These are phyloP conservation scores for Cyphellophora attinorum DNA, from an alignment of 2,329 filamentous ascomycete genomes.

Conservation along the genomic window DNA sequence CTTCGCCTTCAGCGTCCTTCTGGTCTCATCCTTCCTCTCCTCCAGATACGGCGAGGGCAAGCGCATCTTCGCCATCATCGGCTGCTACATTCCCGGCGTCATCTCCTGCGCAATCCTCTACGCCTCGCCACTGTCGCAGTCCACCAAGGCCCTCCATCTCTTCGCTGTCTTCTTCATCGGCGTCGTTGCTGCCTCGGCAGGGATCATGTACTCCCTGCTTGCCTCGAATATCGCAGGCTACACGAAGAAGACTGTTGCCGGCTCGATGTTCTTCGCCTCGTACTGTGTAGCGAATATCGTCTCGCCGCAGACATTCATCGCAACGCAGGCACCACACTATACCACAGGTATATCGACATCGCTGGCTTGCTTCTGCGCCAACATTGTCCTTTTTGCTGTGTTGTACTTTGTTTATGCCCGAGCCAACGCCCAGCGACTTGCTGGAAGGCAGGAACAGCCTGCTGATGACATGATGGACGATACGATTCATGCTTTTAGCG, in stretches of 20 bases:
- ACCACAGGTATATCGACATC: too few species aligned
- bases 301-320: too few species aligned
- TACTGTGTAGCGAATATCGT: too few species aligned
- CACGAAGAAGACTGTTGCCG: constrained; percentile 11
- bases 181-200: neutral
- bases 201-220: neutral
- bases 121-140: neutral
- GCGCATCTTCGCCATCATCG: constrained; percentile 1
- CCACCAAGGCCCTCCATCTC: neutral
- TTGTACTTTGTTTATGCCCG: too few species aligned
- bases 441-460: too few species aligned
- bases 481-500: too few species aligned
- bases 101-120: neutral
- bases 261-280: too few species aligned
- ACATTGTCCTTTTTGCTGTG: too few species aligned
- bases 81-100: constrained; percentile 1
- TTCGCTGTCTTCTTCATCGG: neutral
- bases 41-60: neutral
- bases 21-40: neutral
- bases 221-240: constrained; percentile 12
- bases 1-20: neutral
- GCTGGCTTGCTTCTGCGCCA: too few species aligned
- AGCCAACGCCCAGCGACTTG: too few species aligned
- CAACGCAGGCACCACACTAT: too few species aligned
- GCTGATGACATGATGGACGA: too few species aligned